phyloP scores from a whole-genome alignment of 306 rosid genomes.

The Cucurbita argyrosperma region DNA sequence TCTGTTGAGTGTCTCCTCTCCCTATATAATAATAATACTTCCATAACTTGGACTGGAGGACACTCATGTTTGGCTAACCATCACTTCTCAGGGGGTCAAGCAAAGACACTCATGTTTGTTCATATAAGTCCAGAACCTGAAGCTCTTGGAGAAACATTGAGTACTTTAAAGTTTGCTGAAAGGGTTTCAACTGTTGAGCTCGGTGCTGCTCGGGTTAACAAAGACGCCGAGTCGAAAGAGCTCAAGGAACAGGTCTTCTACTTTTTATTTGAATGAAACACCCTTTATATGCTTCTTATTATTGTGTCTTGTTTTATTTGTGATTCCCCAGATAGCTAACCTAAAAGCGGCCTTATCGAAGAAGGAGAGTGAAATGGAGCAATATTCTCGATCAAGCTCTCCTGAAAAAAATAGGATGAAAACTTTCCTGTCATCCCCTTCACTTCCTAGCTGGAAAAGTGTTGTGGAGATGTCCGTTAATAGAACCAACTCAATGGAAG shows the following conservation, averaged over 20 bases:
- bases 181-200: conserved; percentile 77
- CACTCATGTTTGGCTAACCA: not conserved
- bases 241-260: conserved; percentile 63
- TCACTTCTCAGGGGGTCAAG: conserved; percentile 57
- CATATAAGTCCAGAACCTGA: conserved; percentile 83
- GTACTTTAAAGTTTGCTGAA: conserved; percentile 94
- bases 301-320: not conserved
- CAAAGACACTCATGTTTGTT: conserved; percentile 92
- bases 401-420: conserved; percentile 36
- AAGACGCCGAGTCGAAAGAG: conserved; percentile 66
- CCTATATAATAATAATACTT: no score
- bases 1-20: not conserved
- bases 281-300: not conserved
- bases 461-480: conserved; percentile 19
- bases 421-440: conserved; percentile 37
- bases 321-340: conserved; percentile 38
- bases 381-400: conserved; percentile 18
- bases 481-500: conserved; percentile 36
- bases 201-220: conserved; percentile 71
- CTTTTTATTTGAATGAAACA: not conserved
- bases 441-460: conserved; percentile 28
- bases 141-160: conserved; percentile 70
- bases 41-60: no score
- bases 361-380: conserved; percentile 53
- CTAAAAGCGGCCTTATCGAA: conserved; percentile 66